phyloP scores from a whole-genome alignment of 495 filamentous ascomycete genomes.

The Penicillium manginii region DNA sequence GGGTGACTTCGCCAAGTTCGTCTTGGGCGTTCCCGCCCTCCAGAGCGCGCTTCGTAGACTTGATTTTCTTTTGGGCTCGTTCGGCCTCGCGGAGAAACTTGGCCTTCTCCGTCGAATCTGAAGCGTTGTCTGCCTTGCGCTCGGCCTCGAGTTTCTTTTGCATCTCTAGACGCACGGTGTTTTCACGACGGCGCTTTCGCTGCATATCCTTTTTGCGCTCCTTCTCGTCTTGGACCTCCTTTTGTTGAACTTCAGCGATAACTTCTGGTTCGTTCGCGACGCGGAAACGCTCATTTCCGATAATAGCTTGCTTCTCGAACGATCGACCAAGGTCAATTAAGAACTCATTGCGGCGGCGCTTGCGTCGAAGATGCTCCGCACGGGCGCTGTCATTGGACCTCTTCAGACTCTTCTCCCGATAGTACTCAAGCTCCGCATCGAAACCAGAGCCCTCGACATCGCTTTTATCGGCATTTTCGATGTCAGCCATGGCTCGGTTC shows the following conservation, averaged over 20 bases:
- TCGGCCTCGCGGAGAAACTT: conserved; percentile 80
- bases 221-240: conserved; percentile 92
- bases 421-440: conserved; percentile 58
- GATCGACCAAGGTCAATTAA: conserved; percentile 53
- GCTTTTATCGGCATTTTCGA: conserved; percentile 69
- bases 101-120: conserved; percentile 77
- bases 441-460: conserved; percentile 69
- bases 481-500: conserved; percentile 61
- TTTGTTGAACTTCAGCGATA: conserved; percentile 81
- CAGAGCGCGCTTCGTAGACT: conserved; percentile 78
- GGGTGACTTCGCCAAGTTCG: conserved; percentile 74
- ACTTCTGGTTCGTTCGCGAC: conserved; percentile 67
- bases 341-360: conserved; percentile 61
- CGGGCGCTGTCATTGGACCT: conserved; percentile 62
- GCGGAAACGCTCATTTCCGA: conserved; percentile 58
- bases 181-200: conserved; percentile 93
- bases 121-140: conserved; percentile 69
- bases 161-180: conserved; percentile 84
- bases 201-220: conserved; percentile 99
- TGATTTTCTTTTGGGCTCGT: conserved; percentile 84
- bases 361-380: conserved; percentile 60
- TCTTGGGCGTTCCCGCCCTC: conserved; percentile 83
- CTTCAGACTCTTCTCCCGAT: conserved; percentile 57
- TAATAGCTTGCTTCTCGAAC: conserved; percentile 57
- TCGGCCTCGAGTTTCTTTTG: conserved; percentile 85